A percentile compares a stretch with the other conserved stretches of the same genome.
Conservation (phyloP, 208 protist genomes). For the Crithidia acanthocephali region DNA sequence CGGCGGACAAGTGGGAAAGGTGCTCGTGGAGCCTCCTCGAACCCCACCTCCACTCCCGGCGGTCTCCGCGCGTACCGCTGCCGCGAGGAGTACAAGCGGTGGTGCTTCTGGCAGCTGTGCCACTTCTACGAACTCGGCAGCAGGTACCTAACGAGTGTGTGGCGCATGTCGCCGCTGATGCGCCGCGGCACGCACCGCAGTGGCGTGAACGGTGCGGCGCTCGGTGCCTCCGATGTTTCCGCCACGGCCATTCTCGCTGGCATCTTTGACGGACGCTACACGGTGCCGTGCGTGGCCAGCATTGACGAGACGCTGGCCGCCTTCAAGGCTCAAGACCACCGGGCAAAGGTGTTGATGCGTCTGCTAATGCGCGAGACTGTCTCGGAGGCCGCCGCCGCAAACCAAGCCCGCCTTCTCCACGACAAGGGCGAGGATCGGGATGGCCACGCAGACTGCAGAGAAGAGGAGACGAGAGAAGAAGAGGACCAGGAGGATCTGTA, state of each 20-base stretch:
- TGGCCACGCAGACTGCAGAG: background rate
- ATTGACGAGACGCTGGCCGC: slow-evolving; percentile 15
- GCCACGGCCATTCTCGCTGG: slow-evolving; percentile 1
- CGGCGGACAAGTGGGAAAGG: background rate
- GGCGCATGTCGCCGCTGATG: slow-evolving; percentile 18
- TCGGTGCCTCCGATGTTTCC: background rate
- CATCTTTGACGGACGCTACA: slow-evolving; percentile 35
- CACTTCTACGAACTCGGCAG: slow-evolving; percentile 46
- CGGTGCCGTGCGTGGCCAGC: slow-evolving; percentile 23
- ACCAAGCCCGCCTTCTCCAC: no score
- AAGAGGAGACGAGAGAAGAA: background rate
- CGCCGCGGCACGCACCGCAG: background rate
- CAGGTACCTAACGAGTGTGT: slow-evolving; percentile 43
- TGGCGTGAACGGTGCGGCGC: background rate
- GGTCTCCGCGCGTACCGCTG: slow-evolving; percentile 33
- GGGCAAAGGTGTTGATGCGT: slow-evolving; percentile 11
- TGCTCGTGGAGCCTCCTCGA: background rate
- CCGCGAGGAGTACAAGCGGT: slow-evolving; percentile 33
- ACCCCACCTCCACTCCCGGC: slow-evolving; percentile 14
- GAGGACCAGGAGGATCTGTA: slow-evolving; percentile 16
- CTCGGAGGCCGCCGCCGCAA: background rate
- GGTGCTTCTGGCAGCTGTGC: slow-evolving; percentile 48
- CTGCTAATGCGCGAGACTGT: slow-evolving; percentile 28
- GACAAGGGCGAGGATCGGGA: background rate
- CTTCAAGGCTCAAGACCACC: slow-evolving; percentile 4